These are phyloP conservation scores for Trichoderma guizhouense DNA, from an alignment of 2,329 filamentous ascomycete species.

Conservation along the genomic window DNA sequence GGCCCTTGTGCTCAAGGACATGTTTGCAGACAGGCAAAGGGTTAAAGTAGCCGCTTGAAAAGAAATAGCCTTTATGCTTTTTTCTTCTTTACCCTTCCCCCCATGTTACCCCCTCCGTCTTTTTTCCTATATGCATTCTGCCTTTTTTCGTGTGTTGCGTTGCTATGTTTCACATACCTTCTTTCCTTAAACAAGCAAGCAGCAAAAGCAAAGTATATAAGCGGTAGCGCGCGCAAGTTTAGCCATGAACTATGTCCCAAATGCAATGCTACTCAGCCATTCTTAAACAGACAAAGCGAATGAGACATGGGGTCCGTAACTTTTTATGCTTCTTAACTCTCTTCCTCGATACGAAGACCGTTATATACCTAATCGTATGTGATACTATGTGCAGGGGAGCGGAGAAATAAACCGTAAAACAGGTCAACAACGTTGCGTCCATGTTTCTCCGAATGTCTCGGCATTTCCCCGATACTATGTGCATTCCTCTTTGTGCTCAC, in stretches of 20 bases:
- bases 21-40: constrained; percentile 26
- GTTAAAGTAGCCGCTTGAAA: constrained; percentile 13
- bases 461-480: constrained; percentile 13
- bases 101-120: neutral
- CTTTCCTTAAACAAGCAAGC: neutral
- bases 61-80: neutral
- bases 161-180: neutral
- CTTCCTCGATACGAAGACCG: neutral
- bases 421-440: neutral
- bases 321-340: neutral
- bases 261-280: neutral
- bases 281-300: neutral
- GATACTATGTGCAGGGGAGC: neutral
- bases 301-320: neutral
- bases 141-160: neutral
- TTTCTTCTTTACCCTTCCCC: neutral
- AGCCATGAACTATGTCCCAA: neutral
- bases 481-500: too few relatives aligned
- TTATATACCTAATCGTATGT: neutral
- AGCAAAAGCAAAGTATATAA: neutral
- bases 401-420: constrained; percentile 8
- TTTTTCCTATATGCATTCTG: neutral
- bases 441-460: constrained; percentile 11
- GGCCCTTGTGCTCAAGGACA: constrained; percentile 29
- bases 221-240: neutral